phyloP scores from a whole-genome alignment of 1,284 basidiomycete species.

The Boletus subluridellus region DNA sequence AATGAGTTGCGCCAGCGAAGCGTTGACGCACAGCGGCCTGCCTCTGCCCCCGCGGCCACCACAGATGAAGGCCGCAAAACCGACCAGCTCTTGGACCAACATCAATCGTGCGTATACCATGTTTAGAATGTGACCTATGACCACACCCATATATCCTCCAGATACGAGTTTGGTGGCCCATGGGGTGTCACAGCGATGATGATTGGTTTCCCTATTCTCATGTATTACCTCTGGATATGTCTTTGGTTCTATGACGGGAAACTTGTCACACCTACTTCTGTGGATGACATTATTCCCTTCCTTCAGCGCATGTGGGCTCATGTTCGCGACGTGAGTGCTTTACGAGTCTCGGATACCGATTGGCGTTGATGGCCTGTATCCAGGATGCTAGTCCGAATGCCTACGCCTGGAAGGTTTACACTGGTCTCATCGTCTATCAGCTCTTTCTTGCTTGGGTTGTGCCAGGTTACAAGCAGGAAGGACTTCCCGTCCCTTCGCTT shows the following conservation, averaged over 20 bases:
- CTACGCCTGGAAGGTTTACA: conserved; percentile 88
- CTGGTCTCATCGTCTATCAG: conserved; percentile 86
- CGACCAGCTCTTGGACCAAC: conserved; percentile 71
- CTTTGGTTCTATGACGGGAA: conserved; percentile 94
- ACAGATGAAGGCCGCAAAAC: conserved; percentile 33
- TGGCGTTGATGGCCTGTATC: not conserved
- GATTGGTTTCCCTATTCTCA: conserved; percentile 85
- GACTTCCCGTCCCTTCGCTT: conserved; percentile 88
- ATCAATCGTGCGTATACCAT: conserved; percentile 53
- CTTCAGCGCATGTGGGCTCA: conserved; percentile 81
- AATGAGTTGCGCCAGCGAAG: conserved; percentile 29
- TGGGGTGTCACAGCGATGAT: conserved; percentile 91
- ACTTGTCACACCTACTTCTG: conserved; percentile 71
- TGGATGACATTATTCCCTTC: conserved; percentile 78
- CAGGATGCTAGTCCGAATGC: conserved; percentile 89
- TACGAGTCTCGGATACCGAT: not conserved
- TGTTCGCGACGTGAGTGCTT: conserved; percentile 62
- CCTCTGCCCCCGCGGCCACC: conserved; percentile 12
- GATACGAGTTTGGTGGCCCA: conserved; percentile 96
- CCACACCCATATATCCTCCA: conserved; percentile 32
- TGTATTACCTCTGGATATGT: conserved; percentile 99
- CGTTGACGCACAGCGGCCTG: conserved; percentile 8
- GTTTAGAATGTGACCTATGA: not conserved
- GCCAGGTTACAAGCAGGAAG: conserved; percentile 91
- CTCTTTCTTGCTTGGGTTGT: conserved; percentile 87